A percentile compares a stretch with the other conserved stretches of the same genome.
phyloP scores from a whole-genome alignment of 2,329 filamentous ascomycete genomes.

The Tolypocladium paradoxum region DNA sequence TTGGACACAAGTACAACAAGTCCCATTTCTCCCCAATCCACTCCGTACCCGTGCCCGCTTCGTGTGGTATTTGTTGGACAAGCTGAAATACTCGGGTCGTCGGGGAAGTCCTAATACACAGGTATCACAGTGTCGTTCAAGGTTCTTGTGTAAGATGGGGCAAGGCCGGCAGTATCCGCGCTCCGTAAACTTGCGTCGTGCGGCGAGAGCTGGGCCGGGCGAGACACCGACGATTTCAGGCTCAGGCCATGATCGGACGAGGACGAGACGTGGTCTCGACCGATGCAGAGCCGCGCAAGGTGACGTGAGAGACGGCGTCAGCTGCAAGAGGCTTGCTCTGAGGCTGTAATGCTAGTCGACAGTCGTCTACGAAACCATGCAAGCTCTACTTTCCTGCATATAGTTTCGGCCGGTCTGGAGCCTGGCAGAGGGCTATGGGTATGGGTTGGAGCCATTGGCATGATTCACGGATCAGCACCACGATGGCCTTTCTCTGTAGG shows the following conservation, averaged over 20 bases:
- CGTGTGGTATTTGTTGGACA: not conserved
- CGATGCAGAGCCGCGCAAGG: not conserved
- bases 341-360: too few species aligned
- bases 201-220: not conserved
- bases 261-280: not conserved
- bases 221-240: not conserved
- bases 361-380: too few species aligned
- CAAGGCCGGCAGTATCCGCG: not conserved
- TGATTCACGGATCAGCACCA: not conserved
- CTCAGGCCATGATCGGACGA: not conserved
- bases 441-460: not conserved
- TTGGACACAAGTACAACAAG: not conserved
- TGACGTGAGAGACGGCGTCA: not conserved
- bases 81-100: not conserved
- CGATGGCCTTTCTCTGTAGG: not conserved
- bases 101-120: not conserved
- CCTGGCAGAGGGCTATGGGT: not conserved
- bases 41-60: not conserved
- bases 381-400: not conserved
- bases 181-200: not conserved
- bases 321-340: not conserved
- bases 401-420: not conserved
- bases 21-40: not conserved
- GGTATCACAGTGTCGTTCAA: not conserved
- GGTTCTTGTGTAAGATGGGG: not conserved